A percentile compares a stretch with the other conserved stretches of the same genome.
Evolutionary conservation across 2,329 filamentous ascomycete genomes (phyloP).

Genomic region (Cylindrodendrum hubeiense): DNA sequence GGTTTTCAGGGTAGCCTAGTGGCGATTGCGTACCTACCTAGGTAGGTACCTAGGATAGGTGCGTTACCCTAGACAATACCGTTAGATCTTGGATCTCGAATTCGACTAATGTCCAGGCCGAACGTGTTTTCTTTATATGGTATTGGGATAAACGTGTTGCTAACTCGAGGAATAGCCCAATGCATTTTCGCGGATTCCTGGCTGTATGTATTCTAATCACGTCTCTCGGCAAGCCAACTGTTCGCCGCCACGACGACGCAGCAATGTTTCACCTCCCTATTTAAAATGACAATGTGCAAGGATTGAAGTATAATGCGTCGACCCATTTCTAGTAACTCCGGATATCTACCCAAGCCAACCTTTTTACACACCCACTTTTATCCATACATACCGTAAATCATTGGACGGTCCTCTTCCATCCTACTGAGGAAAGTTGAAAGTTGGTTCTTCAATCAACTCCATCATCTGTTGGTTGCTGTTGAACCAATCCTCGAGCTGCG

Average conservation of each 20-base stretch:
- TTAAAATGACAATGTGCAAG: neutral
- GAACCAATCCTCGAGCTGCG: conserved; percentile 54
- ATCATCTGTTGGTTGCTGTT: conserved; percentile 54
- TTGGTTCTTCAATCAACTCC: conserved; percentile 49
- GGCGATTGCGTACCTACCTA: no score
- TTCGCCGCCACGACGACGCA: neutral
- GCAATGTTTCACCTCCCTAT: neutral
- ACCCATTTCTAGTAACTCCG: neutral
- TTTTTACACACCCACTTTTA: neutral
- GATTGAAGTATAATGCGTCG: neutral
- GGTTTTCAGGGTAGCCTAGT: conserved; percentile 13
- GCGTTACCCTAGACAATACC: neutral
- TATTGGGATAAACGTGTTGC: no score
- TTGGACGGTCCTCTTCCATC: neutral
- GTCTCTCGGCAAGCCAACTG: neutral
- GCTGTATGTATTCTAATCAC: neutral
- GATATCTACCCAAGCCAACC: neutral
- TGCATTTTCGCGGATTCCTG: neutral
- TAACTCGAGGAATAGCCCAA: no score
- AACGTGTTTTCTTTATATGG: no score
- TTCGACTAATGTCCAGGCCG: no score
- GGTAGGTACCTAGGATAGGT: conserved; percentile 12
- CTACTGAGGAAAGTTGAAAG: conserved; percentile 40
- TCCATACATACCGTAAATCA: conserved; percentile 3
- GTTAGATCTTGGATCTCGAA: neutral